phyloP scores from a whole-genome alignment of 176 grass and related monocot species.

The Zoysia japonica region DNA sequence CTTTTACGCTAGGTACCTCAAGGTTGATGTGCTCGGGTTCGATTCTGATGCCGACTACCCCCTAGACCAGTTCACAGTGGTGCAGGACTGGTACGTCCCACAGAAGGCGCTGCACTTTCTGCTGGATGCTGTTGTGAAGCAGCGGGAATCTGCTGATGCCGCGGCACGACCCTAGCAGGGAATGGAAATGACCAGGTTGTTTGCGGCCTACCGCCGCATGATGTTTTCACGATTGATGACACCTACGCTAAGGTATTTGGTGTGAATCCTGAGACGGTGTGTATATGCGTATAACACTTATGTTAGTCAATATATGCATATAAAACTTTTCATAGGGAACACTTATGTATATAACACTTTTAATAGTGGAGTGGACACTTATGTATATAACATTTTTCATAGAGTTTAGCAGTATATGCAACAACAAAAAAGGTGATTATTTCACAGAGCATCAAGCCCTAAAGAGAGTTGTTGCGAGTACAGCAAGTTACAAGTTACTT shows the following conservation, averaged over 20 bases:
- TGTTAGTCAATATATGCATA: too few species aligned
- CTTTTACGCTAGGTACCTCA: slow-evolving; percentile 42
- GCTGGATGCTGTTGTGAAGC: slow-evolving; percentile 40
- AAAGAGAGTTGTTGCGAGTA: too few species aligned
- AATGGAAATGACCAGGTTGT: slow-evolving; percentile 55
- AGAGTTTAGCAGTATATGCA: too few species aligned
- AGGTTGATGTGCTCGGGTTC: slow-evolving; percentile 67
- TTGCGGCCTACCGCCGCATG: slow-evolving; percentile 61
- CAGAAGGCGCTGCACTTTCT: slow-evolving; percentile 35
- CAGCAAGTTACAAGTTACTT: too few species aligned
- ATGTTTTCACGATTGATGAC: slow-evolving; percentile 53
- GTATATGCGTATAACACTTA: not conserved
- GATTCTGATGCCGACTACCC: slow-evolving; percentile 70
- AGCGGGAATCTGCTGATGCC: slow-evolving; percentile 19
- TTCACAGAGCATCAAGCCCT: too few species aligned
- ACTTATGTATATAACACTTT: too few species aligned
- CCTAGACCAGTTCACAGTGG: slow-evolving; percentile 50
- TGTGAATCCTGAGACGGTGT: slow-evolving; percentile 43
- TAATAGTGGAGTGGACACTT: too few species aligned
- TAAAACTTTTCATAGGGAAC: too few species aligned
- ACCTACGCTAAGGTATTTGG: slow-evolving; percentile 86
- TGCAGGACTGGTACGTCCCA: slow-evolving; percentile 48
- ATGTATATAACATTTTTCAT: too few species aligned
- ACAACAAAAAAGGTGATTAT: too few species aligned
- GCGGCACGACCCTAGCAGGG: slow-evolving; percentile 8